Evolutionary conservation across 495 filamentous ascomycete species (phyloP).

Genomic region (Aspergillus funiculosus): DNA sequence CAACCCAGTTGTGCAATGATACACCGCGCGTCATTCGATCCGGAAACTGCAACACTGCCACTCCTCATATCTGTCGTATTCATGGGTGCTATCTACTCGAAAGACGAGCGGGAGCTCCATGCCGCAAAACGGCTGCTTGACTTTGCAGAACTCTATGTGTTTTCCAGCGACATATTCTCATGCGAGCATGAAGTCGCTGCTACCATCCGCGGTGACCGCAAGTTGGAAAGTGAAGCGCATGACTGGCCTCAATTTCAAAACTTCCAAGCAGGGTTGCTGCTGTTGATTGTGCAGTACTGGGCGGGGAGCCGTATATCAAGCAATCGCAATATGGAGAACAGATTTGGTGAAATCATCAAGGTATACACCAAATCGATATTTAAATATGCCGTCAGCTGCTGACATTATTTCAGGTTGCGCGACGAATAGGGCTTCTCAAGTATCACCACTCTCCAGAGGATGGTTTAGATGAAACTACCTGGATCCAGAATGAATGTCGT

Average conservation of each 20-base stretch:
- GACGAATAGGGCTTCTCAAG: conserved; percentile 33
- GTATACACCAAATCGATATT: conserved; percentile 12
- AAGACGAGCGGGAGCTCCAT: conserved; percentile 32
- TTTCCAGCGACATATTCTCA: conserved; percentile 39
- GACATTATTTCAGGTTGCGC: conserved; percentile 25
- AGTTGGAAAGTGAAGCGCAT: conserved; percentile 19
- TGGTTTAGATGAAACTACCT: conserved; percentile 26
- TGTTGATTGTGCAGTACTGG: conserved; percentile 43
- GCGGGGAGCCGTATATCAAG: conserved; percentile 35
- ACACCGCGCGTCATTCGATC: conserved; percentile 37
- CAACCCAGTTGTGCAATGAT: conserved; percentile 42
- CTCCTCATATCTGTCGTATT: conserved; percentile 37
- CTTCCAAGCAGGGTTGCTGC: conserved; percentile 42
- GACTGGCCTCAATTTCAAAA: conserved; percentile 41
- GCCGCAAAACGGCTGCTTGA: conserved; percentile 40
- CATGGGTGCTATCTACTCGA: conserved; percentile 47
- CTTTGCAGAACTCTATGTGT: conserved; percentile 43
- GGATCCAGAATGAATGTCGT: conserved; percentile 44
- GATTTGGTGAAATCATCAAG: conserved; percentile 41
- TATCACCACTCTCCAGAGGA: conserved; percentile 31
- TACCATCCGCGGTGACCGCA: conserved; percentile 22
- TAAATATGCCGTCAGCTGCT: background rate
- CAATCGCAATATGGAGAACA: conserved; percentile 41
- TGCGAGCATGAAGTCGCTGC: conserved; percentile 37
- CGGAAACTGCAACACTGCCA: conserved; percentile 31